These are phyloP conservation scores for Aspergillus sclerotioniger DNA, from an alignment of 495 filamentous ascomycete genomes.

Conservation along the genomic window DNA sequence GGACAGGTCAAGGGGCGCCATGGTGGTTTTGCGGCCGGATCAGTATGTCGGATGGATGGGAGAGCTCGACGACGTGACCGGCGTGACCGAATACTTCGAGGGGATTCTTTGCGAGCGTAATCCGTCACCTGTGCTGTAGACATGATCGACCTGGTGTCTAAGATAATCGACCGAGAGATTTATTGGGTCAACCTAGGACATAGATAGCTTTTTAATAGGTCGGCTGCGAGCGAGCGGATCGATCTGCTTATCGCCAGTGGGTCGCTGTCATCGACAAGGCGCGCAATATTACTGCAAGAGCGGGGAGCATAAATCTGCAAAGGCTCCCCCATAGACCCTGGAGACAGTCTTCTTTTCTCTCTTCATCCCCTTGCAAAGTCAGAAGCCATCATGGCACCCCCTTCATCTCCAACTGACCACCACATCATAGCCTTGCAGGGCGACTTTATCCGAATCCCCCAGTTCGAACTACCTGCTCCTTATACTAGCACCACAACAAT, in stretches of 20 bases:
- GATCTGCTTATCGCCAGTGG: not conserved
- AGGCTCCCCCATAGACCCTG: not conserved
- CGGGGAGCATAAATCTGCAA: not conserved
- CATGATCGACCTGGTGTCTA: not conserved
- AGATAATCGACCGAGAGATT: not conserved
- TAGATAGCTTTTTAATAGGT: too few species aligned
- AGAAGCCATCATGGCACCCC: not conserved
- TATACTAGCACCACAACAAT: slow-evolving; percentile 23
- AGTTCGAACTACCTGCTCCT: slow-evolving; percentile 19
- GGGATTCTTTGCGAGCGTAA: slow-evolving; percentile 17
- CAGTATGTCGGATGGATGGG: slow-evolving; percentile 63
- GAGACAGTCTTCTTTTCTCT: not conserved
- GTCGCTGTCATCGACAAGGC: slow-evolving; percentile 16
- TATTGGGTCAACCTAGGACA: not conserved
- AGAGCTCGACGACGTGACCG: slow-evolving; percentile 50
- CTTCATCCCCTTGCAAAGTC: not conserved
- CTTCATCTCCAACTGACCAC: slow-evolving; percentile 17
- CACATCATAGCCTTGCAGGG: slow-evolving; percentile 28
- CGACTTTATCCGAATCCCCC: slow-evolving; percentile 18
- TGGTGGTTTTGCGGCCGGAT: slow-evolving; percentile 60
- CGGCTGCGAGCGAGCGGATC: not conserved
- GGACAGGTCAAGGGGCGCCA: slow-evolving; percentile 54
- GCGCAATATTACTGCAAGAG: not conserved
- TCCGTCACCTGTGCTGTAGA: not conserved
- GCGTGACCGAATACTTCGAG: slow-evolving; percentile 35